Conservation (phyloP, 2,329 filamentous ascomycete genomes). For the Penicillium sp. region DNA sequence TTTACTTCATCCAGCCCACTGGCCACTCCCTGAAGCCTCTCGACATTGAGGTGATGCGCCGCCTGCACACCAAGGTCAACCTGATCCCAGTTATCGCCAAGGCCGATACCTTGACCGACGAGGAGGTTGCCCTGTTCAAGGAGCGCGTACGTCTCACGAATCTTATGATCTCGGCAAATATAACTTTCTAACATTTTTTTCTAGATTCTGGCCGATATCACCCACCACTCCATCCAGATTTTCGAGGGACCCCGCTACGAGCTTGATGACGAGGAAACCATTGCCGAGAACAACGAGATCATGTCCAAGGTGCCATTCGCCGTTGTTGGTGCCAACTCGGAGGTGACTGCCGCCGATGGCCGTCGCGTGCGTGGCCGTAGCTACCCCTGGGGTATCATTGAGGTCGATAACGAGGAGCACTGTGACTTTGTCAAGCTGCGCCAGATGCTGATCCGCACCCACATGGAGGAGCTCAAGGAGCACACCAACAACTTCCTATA, state of each 20-base stretch:
- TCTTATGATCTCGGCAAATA: neutral
- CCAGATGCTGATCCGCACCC: constrained; percentile 99
- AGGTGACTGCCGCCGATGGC: constrained; percentile 87
- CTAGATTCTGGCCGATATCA: constrained; percentile 94
- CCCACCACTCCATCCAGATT: constrained; percentile 96
- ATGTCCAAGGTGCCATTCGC: constrained; percentile 99
- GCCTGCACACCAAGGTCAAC: constrained; percentile 99
- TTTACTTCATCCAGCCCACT: constrained; percentile 99
- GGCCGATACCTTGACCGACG: constrained; percentile 95
- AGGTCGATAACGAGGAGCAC: constrained; percentile 99
- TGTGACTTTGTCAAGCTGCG: constrained; percentile 99
- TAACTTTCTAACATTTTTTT: neutral
- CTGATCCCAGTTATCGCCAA: constrained; percentile 99
- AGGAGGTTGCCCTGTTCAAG: constrained; percentile 94
- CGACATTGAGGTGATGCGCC: constrained; percentile 99
- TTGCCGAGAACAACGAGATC: constrained; percentile 99
- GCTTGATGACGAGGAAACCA: constrained; percentile 98
- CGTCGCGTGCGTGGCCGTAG: constrained; percentile 93
- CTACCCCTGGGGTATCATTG: constrained; percentile 98
- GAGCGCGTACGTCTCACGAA: constrained; percentile 68
- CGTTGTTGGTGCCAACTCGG: constrained; percentile 93
- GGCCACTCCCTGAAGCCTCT: constrained; percentile 97
- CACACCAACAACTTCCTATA: constrained; percentile 99
- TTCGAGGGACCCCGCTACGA: constrained; percentile 98
- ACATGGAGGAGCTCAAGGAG: constrained; percentile 99